Evolutionary conservation across 2,329 filamentous ascomycete genomes (phyloP).

Genomic region (Colletotrichum sp.): DNA sequence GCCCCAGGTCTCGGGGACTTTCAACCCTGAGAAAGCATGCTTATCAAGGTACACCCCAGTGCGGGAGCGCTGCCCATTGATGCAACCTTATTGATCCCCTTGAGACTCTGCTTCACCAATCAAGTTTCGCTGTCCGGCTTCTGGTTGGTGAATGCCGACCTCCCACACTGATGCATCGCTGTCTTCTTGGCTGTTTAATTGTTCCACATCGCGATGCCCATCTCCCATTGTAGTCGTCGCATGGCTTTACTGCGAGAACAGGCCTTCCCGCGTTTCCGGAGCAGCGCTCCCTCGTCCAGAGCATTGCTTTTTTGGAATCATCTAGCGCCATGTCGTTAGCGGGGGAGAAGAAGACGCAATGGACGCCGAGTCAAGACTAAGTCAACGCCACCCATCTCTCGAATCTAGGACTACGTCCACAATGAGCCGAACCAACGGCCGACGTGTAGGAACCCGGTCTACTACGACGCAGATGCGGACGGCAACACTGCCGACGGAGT

Average conservation of each 20-base stretch:
- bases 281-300: neutral
- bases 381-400: neutral
- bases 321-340: neutral
- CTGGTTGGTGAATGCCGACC: neutral
- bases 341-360: neutral
- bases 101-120: neutral
- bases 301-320: neutral
- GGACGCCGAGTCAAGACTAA: neutral
- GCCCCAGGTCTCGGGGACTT: neutral
- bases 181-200: neutral
- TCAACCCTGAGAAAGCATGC: neutral
- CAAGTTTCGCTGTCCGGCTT: neutral
- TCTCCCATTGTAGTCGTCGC: neutral
- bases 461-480: neutral
- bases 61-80: neutral
- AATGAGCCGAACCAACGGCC: neutral
- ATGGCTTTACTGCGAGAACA: neutral
- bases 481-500: neutral
- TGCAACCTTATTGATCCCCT: constrained; percentile 7
- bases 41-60: neutral
- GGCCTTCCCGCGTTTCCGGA: neutral
- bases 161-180: neutral
- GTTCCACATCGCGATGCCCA: neutral
- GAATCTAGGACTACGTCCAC: neutral
- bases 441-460: neutral